Evolutionary conservation across 768 basidiomycete genomes (phyloP), one percentile per base, ranked within the genome.

Genomic region (Suillus tomentosus): DNA sequence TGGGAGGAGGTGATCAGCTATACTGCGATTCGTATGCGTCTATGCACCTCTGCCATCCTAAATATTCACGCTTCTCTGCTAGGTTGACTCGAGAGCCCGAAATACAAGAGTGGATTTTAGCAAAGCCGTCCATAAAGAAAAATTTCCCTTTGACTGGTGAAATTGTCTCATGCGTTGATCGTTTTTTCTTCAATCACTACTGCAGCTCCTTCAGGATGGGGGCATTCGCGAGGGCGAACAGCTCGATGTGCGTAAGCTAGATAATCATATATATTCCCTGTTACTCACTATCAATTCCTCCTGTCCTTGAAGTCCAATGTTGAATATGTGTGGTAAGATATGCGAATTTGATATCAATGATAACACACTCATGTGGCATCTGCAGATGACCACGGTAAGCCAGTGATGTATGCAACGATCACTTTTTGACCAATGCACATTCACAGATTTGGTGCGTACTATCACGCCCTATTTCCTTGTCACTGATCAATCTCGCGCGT

Each of bases 1-100:
- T 97, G 7, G 96, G 96, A 19, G 96, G 96, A 22, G 95, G 95
- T 13, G 95, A 96, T 74, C 95, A 96, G 73, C 81, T 97, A 19
- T 97, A 95, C 70, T 94, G 92, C 66, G 93, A 95, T 68, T 79
- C 82, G 90, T 89, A 69, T 51, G 87, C 71, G 6, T 31, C 19
- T 37, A 57, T 24, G 17, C 47, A 62, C 22, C 13, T 55, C 40
- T 31, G 48, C n/a, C 5, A 15, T 24, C 31, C 47, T 53, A 43
- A 14, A 37, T 59, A 50, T 24, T 45, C 61, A 66, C 70, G 50
- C 10, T 58, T 47, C 11, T 51, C 15, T 48, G 45, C 3, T 69
- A 91, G 90, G 42, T 73, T 99, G 60, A 90, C 88, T 64, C 85
- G 91, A 65, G 96, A 99, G 72, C 91, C 92, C 9, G 94, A 95